A percentile compares a stretch with the other conserved stretches of the same genome.
These are phyloP conservation scores for Ochromonas danica DNA, from an alignment of 108 stramenopile genomes.

Conservation along the genomic window DNA sequence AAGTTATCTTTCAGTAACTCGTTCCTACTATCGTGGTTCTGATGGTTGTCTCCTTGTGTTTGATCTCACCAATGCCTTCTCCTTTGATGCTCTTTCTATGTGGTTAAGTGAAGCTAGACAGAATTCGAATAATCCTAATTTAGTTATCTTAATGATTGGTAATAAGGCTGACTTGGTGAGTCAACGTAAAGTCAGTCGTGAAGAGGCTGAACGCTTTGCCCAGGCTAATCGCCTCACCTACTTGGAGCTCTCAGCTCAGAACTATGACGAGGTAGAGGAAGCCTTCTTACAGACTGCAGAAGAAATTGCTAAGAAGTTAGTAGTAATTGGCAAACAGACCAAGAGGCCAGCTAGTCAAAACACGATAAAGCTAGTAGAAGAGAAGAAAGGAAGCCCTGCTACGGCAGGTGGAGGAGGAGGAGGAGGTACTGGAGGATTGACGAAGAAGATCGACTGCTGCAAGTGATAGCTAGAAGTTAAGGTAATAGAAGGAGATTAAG, in stretches of 20 bases:
- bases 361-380: neutral
- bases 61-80: constrained; percentile 47
- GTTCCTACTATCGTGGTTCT: constrained; percentile 46
- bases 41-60: constrained; percentile 54
- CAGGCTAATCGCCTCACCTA: constrained; percentile 18
- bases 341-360: neutral
- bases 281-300: neutral
- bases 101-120: neutral
- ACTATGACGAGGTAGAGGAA: constrained; percentile 7
- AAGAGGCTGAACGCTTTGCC: neutral
- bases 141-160: constrained; percentile 9
- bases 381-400: neutral
- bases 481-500: too few relatives aligned
- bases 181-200: neutral
- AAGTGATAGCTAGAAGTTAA: too few relatives aligned
- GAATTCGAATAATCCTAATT: neutral
- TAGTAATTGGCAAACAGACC: neutral
- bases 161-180: constrained; percentile 8
- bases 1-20: constrained; percentile 43
- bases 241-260: neutral
- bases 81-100: constrained; percentile 41
- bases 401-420: too few relatives aligned
- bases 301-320: constrained; percentile 12
- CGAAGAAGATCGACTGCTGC: too few relatives aligned
- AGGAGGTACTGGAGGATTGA: too few relatives aligned